Percentiles rank a stretch among this genome's conserved stretches.
Conservation (phyloP, 1,284 basidiomycete genomes). For the Heliocybe sulcata region DNA sequence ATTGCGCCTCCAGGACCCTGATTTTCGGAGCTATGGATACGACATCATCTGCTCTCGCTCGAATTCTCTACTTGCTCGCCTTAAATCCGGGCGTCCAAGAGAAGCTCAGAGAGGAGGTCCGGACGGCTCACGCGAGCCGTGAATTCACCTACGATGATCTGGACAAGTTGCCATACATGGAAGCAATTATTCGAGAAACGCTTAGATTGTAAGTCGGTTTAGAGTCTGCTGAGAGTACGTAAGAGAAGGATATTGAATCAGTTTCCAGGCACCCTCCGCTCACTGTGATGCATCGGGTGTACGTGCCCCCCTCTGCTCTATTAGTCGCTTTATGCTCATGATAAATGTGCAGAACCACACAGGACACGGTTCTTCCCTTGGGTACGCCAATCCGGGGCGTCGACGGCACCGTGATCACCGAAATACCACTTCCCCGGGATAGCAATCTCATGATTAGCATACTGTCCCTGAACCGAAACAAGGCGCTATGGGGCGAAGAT, state of each 20-base stretch:
- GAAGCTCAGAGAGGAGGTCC: conserved; percentile 17
- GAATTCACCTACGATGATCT: conserved; percentile 20
- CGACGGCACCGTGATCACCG: background rate
- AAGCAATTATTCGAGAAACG: conserved; percentile 23
- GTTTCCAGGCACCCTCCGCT: background rate
- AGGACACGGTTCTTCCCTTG: background rate
- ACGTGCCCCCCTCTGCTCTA: conserved; percentile 1
- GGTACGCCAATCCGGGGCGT: background rate
- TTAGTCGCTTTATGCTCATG: background rate
- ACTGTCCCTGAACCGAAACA: conserved; percentile 6
- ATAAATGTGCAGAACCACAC: background rate
- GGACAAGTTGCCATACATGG: conserved; percentile 24
- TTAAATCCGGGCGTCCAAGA: conserved; percentile 11
- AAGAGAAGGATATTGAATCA: background rate
- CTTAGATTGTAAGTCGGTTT: background rate
- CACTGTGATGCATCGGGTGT: background rate
- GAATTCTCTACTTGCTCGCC: conserved; percentile 11
- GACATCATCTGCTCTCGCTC: conserved; percentile 11
- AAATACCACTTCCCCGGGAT: background rate
- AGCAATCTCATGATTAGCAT: background rate
- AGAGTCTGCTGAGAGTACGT: no score
- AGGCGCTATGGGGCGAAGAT: conserved; percentile 11
- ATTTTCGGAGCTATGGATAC: conserved; percentile 2
- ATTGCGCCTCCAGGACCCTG: background rate
- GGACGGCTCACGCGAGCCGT: conserved; percentile 6